Conservation (phyloP, 2,329 filamentous ascomycete genomes). For the Pezicula radicicola region DNA sequence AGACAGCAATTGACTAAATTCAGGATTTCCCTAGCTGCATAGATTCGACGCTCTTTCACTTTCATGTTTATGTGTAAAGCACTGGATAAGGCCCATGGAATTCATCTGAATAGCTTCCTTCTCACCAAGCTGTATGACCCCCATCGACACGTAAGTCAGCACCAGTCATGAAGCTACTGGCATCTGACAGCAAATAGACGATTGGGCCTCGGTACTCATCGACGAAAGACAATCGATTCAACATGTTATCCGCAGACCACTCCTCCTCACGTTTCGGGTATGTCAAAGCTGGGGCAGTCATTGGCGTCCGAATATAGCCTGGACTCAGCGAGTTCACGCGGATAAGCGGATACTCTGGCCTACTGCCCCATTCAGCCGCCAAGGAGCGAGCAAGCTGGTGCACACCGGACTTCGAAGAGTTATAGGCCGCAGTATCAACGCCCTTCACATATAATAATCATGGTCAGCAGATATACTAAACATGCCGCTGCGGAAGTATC, state of each 20-base stretch:
- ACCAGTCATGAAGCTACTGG: constrained; percentile 65
- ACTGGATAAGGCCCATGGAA: no score
- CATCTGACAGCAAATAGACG: constrained; percentile 61
- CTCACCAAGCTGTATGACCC: constrained; percentile 49
- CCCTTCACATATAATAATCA: constrained; percentile 1
- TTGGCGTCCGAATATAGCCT: constrained; percentile 29
- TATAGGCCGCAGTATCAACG: constrained; percentile 5
- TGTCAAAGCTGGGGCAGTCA: neutral
- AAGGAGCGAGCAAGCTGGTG: constrained; percentile 66
- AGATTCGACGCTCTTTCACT: no score
- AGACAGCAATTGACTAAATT: no score
- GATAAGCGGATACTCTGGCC: constrained; percentile 31
- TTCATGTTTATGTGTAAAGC: no score
- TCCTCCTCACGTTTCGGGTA: constrained; percentile 36
- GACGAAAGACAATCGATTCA: constrained; percentile 61
- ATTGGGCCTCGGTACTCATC: constrained; percentile 67
- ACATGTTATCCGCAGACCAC: constrained; percentile 83
- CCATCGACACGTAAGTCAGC: constrained; percentile 69
- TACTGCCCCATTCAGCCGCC: constrained; percentile 64
- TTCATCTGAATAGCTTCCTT: no score
- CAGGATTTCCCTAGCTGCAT: no score
- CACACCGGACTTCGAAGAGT: constrained; percentile 31
- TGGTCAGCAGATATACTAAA: constrained; percentile 8
- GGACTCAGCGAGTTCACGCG: constrained; percentile 63
- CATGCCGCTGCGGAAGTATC: constrained; percentile 17